Conservation (phyloP, 2,329 filamentous ascomycete genomes). For the Venturia nashicola region DNA sequence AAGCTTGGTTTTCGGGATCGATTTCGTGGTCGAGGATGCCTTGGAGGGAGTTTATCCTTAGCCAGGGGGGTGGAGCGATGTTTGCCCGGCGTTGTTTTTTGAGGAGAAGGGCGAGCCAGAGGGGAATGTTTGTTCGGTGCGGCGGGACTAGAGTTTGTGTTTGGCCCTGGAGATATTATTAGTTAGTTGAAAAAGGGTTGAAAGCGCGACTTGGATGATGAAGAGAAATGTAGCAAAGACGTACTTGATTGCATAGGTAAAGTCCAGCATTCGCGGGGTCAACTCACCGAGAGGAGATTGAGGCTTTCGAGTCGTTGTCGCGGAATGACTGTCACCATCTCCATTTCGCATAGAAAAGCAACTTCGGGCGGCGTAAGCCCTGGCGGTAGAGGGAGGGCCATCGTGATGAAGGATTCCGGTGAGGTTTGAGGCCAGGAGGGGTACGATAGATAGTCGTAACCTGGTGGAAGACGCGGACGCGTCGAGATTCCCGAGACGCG, state of each 20-base stretch:
- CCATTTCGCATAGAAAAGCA: slow-evolving; percentile 94
- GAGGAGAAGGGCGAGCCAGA: slow-evolving; percentile 90
- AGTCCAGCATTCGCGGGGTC: slow-evolving; percentile 15
- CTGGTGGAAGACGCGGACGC: too few relatives aligned
- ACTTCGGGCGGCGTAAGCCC: slow-evolving; percentile 77
- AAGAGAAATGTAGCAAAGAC: not conserved
- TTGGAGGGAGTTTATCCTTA: slow-evolving; percentile 62
- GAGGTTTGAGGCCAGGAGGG: slow-evolving; percentile 7
- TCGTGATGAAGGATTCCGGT: slow-evolving; percentile 19
- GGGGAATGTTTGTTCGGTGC: slow-evolving; percentile 63
- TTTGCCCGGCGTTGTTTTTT: slow-evolving; percentile 92
- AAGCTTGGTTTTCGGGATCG: slow-evolving; percentile 54
- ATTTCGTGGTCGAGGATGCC: slow-evolving; percentile 75
- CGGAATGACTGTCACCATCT: slow-evolving; percentile 83
- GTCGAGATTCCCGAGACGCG: slow-evolving; percentile 7
- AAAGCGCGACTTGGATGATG: not conserved
- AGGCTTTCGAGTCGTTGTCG: slow-evolving; percentile 82
- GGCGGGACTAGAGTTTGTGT: slow-evolving; percentile 70
- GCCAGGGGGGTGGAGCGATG: slow-evolving; percentile 83
- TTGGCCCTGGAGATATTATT: slow-evolving; percentile 47
- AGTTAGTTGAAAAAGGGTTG: too few relatives aligned
- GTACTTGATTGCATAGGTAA: not conserved
- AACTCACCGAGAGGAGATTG: slow-evolving; percentile 69
- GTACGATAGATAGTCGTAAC: too few relatives aligned
- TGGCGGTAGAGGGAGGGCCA: slow-evolving; percentile 50